phyloP scores from a whole-genome alignment of 2,329 filamentous ascomycete species.

The Westerdykella ornata region DNA sequence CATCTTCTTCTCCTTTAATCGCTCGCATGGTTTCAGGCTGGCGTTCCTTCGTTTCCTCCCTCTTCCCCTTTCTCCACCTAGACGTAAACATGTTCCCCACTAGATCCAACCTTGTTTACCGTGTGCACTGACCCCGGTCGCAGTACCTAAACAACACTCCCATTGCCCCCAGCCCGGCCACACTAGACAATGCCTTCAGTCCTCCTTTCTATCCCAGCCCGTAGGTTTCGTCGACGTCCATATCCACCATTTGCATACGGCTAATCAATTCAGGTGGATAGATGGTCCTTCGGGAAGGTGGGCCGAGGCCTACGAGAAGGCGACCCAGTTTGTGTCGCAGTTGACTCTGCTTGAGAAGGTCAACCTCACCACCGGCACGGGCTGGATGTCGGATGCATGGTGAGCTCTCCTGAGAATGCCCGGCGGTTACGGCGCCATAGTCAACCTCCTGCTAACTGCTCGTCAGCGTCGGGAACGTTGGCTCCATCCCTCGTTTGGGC shows the following conservation, averaged over 20 bases:
- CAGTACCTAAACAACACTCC: conserved; percentile 25
- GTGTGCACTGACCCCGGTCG: conserved; percentile 21
- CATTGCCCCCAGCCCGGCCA: conserved; percentile 14
- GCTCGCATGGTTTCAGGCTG: conserved; percentile 20
- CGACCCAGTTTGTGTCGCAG: conserved; percentile 71
- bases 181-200: conserved; percentile 37
- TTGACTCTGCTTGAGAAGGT: conserved; percentile 84
- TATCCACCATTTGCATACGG: neutral
- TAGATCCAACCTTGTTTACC: conserved; percentile 17
- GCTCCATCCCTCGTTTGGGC: conserved; percentile 62
- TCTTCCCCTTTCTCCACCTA: conserved; percentile 30
- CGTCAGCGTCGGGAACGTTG: conserved; percentile 66
- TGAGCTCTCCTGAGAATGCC: conserved; percentile 3
- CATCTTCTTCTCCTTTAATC: conserved; percentile 9
- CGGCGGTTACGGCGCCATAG: neutral
- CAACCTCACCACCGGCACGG: conserved; percentile 86
- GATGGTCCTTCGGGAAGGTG: conserved; percentile 62
- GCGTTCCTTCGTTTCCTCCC: conserved; percentile 17
- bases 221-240: conserved; percentile 13
- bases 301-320: conserved; percentile 68
- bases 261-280: conserved; percentile 54
- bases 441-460: conserved; percentile 21
- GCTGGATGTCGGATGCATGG: conserved; percentile 50
- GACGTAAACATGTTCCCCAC: conserved; percentile 13
- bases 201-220: conserved; percentile 77